Conservation (phyloP, 1,284 basidiomycete genomes). For the Boletus calvinii region DNA sequence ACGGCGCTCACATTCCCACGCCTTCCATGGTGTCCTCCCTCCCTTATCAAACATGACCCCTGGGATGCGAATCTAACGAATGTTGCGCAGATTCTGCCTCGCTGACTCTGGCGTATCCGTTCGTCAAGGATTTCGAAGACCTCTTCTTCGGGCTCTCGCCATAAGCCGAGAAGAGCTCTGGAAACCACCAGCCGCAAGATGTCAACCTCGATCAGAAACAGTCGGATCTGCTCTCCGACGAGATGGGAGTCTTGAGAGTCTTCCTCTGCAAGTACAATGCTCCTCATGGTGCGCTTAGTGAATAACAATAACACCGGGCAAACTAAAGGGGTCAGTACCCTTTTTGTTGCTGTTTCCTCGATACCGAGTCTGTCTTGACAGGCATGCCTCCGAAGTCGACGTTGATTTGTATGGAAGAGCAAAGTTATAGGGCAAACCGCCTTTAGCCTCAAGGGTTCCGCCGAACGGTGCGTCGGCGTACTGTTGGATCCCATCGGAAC, state of each 20-base stretch:
- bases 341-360: neutral
- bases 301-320: slow-evolving; percentile 91
- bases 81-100: no score
- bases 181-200: slow-evolving; percentile 86
- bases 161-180: slow-evolving; percentile 85
- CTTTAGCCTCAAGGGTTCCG: slow-evolving; percentile 90
- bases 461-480: slow-evolving; percentile 94
- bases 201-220: slow-evolving; percentile 96
- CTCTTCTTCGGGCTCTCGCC: slow-evolving; percentile 92
- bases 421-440: slow-evolving; percentile 96
- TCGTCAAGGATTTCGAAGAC: slow-evolving; percentile 98
- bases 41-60: no score
- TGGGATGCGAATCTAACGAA: no score
- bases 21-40: no score
- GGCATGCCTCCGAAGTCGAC: slow-evolving; percentile 96
- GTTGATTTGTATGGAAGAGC: slow-evolving; percentile 94
- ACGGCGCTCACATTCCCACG: no score
- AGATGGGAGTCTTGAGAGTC: slow-evolving; percentile 98
- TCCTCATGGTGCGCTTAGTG: slow-evolving; percentile 96
- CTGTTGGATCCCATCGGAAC: slow-evolving; percentile 90
- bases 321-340: slow-evolving; percentile 82
- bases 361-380: slow-evolving; percentile 31
- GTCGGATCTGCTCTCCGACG: slow-evolving; percentile 85
- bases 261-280: slow-evolving; percentile 99
- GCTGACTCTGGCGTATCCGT: no score